These are phyloP conservation scores for Rhizopus microsporus DNA, from an alignment of 371 early-diverging fungal species.

Conservation along the genomic window DNA sequence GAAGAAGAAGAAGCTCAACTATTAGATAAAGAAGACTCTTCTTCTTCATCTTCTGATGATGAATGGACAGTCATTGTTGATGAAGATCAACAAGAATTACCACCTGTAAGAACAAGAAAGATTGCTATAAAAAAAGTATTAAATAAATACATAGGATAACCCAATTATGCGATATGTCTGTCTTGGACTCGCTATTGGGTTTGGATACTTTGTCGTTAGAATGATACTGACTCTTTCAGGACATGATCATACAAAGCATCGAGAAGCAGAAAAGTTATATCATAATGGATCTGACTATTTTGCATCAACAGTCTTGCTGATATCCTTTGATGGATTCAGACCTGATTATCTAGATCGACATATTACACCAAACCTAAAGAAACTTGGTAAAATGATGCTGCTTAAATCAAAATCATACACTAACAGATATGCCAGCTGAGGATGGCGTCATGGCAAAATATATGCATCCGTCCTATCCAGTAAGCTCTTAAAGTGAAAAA, in stretches of 20 bases:
- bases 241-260: not conserved
- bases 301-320: slow-evolving; percentile 77
- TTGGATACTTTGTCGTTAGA: slow-evolving; percentile 31
- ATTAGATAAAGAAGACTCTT: slow-evolving; percentile 23
- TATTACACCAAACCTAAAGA: slow-evolving; percentile 67
- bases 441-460: slow-evolving; percentile 60
- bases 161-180: slow-evolving; percentile 18
- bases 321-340: slow-evolving; percentile 92
- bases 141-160: slow-evolving; percentile 17
- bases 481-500: slow-evolving; percentile 17
- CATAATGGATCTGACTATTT: slow-evolving; percentile 72
- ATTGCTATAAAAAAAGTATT: slow-evolving; percentile 4
- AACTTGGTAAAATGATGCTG: slow-evolving; percentile 50
- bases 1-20: slow-evolving; percentile 21
- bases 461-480: slow-evolving; percentile 79
- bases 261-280: slow-evolving; percentile 30
- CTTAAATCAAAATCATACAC: not conserved
- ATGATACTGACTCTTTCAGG: slow-evolving; percentile 11
- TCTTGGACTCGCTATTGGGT: slow-evolving; percentile 26
- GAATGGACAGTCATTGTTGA: slow-evolving; percentile 24
- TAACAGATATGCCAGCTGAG: slow-evolving; percentile 25
- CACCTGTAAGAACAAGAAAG: not conserved
- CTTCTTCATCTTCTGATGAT: slow-evolving; percentile 2
- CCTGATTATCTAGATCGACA: slow-evolving; percentile 80
- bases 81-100: slow-evolving; percentile 9